phyloP scores from a whole-genome alignment of 345 rosid genomes.

The Turnera subulata region DNA sequence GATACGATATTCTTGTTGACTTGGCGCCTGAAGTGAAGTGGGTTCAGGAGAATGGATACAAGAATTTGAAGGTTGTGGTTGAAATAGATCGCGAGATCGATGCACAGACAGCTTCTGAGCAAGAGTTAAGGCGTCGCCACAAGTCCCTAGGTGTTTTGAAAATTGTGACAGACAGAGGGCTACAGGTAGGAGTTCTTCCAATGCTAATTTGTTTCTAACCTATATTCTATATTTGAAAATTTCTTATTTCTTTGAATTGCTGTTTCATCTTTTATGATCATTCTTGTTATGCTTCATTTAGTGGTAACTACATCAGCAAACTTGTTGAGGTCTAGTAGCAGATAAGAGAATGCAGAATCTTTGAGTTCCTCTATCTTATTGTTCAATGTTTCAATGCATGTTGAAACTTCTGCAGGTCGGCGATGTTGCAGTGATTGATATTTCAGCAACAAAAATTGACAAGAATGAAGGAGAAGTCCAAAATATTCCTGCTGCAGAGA shows the following conservation, averaged over 20 bases:
- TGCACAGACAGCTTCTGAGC: conserved; percentile 68
- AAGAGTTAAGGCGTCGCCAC: conserved; percentile 68
- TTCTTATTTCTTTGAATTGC: no score
- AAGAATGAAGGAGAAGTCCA: conserved; percentile 55
- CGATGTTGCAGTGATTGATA: conserved; percentile 74
- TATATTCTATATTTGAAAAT: no score
- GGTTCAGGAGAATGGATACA: conserved; percentile 77
- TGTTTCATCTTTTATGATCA: not conserved
- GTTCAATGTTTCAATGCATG: conserved; percentile 1
- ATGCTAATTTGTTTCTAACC: no score
- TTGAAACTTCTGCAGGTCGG: conserved; percentile 55
- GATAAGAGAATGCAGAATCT: not conserved
- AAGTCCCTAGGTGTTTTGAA: conserved; percentile 67
- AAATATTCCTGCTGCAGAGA: conserved; percentile 78
- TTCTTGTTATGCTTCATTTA: not conserved
- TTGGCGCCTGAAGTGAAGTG: conserved; percentile 86
- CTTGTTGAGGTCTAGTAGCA: not conserved
- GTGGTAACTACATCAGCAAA: no score
- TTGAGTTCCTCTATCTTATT: not conserved
- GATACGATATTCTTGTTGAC: conserved; percentile 85
- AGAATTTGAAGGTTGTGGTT: conserved; percentile 77
- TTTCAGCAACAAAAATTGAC: conserved; percentile 69
- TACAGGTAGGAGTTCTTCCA: conserved; percentile 49
- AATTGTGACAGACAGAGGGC: conserved; percentile 76
- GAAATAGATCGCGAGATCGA: conserved; percentile 79